Percentiles rank a stretch among this genome's conserved stretches.
phyloP scores from a whole-genome alignment of 2,329 filamentous ascomycete genomes.

The Calonectria hongkongensis region DNA sequence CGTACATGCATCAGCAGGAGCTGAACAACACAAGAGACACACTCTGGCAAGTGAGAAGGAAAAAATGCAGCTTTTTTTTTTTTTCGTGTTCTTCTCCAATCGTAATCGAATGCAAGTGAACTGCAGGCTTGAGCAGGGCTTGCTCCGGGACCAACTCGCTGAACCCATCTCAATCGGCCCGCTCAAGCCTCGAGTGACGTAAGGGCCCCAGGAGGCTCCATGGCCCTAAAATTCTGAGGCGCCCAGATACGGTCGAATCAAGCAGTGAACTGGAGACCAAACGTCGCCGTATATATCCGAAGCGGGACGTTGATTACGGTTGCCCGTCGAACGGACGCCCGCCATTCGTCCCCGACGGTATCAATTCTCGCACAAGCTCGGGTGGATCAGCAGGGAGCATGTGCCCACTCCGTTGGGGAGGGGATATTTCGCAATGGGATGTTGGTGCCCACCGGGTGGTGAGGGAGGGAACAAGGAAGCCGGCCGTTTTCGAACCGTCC shows the following conservation, averaged over 20 bases:
- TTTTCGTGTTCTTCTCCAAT: neutral
- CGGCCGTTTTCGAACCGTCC: slow-evolving; percentile 45
- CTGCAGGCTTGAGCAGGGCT: neutral
- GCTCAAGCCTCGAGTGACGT: slow-evolving; percentile 46
- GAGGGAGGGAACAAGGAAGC: slow-evolving; percentile 26
- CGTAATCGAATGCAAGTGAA: slow-evolving; percentile 1
- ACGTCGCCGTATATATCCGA: slow-evolving; percentile 40
- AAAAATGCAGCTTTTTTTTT: no score
- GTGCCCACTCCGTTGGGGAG: slow-evolving; percentile 14
- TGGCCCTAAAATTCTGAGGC: slow-evolving; percentile 28
- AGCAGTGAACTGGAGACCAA: slow-evolving; percentile 27
- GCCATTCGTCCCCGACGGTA: slow-evolving; percentile 28
- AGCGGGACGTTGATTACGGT: slow-evolving; percentile 40
- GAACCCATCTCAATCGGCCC: slow-evolving; percentile 44
- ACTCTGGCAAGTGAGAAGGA: neutral
- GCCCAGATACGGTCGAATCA: slow-evolving; percentile 31
- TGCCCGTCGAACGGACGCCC: slow-evolving; percentile 34
- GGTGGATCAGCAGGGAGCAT: slow-evolving; percentile 33
- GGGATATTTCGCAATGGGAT: slow-evolving; percentile 25
- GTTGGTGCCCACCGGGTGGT: slow-evolving; percentile 19
- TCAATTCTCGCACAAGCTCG: slow-evolving; percentile 25
- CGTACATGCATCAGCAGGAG: no score
- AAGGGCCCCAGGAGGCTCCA: slow-evolving; percentile 34
- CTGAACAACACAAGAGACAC: neutral
- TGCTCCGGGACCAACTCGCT: slow-evolving; percentile 20